Evolutionary conservation across 306 rosid species (phyloP).

Genomic region (Rubus parviflorus): DNA sequence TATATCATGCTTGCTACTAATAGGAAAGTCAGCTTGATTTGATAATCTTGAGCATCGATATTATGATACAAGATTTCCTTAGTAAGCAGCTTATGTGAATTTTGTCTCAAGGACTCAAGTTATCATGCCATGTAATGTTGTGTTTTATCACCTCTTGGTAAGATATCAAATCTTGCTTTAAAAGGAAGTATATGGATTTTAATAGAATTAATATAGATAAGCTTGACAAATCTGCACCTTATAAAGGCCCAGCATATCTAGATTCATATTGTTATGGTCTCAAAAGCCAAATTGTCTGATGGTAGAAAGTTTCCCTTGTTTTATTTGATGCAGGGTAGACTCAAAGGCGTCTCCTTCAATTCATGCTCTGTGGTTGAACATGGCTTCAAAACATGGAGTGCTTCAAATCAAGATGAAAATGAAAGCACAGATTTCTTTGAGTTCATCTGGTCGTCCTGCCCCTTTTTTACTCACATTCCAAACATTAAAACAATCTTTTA

Average conservation of each 20-base stretch:
- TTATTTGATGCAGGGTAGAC: slow-evolving; percentile 16
- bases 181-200: no score
- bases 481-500: slow-evolving; percentile 22
- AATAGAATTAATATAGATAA: no score
- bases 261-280: no score
- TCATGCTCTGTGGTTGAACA: background rate
- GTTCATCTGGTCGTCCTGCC: background rate
- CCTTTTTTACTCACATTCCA: slow-evolving; percentile 26
- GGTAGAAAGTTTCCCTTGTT: background rate
- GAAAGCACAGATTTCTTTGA: background rate
- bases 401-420: background rate
- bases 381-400: slow-evolving; percentile 10
- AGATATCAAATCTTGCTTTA: no score
- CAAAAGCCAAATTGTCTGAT: background rate
- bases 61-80: slow-evolving; percentile 4
- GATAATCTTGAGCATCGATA: background rate
- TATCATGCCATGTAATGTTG: background rate
- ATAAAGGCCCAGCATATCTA: background rate
- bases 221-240: background rate
- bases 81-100: background rate
- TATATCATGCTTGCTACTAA: background rate
- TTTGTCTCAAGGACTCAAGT: background rate
- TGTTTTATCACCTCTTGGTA: no score
- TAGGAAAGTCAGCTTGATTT: background rate
- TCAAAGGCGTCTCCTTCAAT: background rate